Evolutionary conservation across 768 basidiomycete genomes (phyloP).

Genomic region (Lyophyllum decastes): DNA sequence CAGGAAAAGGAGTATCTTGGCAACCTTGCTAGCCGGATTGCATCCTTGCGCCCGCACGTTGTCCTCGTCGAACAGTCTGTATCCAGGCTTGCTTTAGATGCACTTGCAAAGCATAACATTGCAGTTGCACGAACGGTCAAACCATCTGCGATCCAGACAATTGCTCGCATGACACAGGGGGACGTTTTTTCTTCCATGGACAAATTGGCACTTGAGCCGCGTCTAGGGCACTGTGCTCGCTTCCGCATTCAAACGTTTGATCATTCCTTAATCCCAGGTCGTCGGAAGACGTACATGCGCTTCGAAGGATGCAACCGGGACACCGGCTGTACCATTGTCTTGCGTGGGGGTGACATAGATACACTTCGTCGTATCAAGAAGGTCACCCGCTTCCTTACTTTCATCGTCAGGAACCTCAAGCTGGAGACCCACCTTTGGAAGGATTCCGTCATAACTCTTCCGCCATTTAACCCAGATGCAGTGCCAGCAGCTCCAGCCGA

Average conservation of each 20-base stretch:
- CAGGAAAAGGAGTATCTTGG: slow-evolving; percentile 94
- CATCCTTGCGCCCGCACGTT: slow-evolving; percentile 89
- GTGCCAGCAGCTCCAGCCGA: slow-evolving; percentile 46
- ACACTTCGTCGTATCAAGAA: slow-evolving; percentile 86
- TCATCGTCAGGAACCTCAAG: slow-evolving; percentile 91
- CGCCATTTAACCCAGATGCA: slow-evolving; percentile 65
- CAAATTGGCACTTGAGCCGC: slow-evolving; percentile 86
- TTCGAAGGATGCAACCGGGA: slow-evolving; percentile 95
- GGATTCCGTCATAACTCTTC: slow-evolving; percentile 78
- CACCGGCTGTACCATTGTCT: slow-evolving; percentile 91
- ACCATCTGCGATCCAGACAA: slow-evolving; percentile 79
- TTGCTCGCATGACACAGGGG: slow-evolving; percentile 93
- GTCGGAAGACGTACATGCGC: slow-evolving; percentile 94
- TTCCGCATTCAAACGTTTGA: slow-evolving; percentile 94
- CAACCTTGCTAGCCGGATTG: slow-evolving; percentile 85
- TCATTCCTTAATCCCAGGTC: slow-evolving; percentile 90
- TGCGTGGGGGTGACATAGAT: slow-evolving; percentile 85
- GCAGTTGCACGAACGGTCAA: slow-evolving; percentile 91
- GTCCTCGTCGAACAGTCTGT: slow-evolving; percentile 92
- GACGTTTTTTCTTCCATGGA: slow-evolving; percentile 97
- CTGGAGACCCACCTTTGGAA: slow-evolving; percentile 95
- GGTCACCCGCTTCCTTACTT: slow-evolving; percentile 88
- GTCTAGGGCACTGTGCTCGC: slow-evolving; percentile 82
- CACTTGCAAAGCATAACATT: slow-evolving; percentile 81
- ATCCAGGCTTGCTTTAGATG: slow-evolving; percentile 86